These are phyloP conservation scores for Elsinoe necatrix DNA, from an alignment of 2,329 filamentous ascomycete species.

Conservation along the genomic window DNA sequence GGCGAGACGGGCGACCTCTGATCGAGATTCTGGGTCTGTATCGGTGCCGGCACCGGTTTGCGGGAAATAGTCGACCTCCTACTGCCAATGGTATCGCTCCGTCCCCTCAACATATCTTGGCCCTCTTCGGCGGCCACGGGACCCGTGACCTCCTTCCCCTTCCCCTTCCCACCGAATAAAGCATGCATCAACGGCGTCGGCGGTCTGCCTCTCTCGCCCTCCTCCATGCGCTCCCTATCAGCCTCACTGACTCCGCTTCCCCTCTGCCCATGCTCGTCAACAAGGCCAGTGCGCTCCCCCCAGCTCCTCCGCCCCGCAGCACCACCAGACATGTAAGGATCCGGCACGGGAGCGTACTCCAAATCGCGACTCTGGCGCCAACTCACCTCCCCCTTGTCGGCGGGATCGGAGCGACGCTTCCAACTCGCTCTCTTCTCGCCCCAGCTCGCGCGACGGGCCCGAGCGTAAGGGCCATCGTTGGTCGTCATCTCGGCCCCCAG, in stretches of 20 bases:
- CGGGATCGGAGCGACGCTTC: not conserved
- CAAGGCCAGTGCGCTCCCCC: not conserved
- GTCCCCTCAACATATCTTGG: not conserved
- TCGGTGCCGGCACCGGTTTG: constrained; percentile 5
- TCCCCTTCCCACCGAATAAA: not conserved
- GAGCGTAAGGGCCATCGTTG: constrained; percentile 12
- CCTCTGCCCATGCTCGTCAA: not conserved
- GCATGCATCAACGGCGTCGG: constrained; percentile 13
- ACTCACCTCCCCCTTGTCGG: not conserved
- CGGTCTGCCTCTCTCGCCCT: not conserved
- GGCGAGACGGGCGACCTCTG: not conserved
- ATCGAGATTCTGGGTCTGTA: not conserved
- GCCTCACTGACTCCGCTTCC: too few species aligned
- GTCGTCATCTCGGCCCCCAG: constrained; percentile 1
- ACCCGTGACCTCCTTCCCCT: not conserved
- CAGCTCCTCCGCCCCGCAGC: not conserved
- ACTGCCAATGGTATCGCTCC: not conserved
- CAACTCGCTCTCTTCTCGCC: not conserved
- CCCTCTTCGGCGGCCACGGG: too few species aligned
- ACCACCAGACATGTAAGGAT: not conserved
- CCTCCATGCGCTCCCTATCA: not conserved
- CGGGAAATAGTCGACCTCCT: not conserved
- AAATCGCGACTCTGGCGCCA: constrained; percentile 1
- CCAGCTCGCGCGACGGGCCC: constrained; percentile 3
- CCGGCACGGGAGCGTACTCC: constrained; percentile 6